Base-by-base conservation (phyloP, 2,329 filamentous ascomycete species). In the Colletotrichum abscissum region DNA sequence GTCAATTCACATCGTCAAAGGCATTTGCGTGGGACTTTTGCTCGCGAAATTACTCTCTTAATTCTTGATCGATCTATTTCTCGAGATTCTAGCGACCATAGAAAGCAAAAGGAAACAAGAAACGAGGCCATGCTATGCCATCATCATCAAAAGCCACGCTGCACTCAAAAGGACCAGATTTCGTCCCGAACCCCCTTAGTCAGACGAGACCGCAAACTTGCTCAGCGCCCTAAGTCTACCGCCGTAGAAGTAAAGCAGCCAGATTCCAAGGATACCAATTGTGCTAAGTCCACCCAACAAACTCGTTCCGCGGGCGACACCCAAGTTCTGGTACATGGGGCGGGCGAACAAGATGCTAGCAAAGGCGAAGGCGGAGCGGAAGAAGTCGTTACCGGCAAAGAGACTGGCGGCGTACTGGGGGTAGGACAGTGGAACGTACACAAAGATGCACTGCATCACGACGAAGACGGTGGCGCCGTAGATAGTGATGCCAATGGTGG, bases 301-400 rank as follows among this genome's bases (percentile, higher is more conserved):
- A 73, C 85, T 89, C 1, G 87, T 85, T 3, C 91, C 92, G 57
- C 81, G 84, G 5, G 85, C 89, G 33, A 93, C 87, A 16, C 90
- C 90, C 5, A 93, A 77, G 76, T 91, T 89, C 19, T 82, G 80
- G 69, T 88, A 93, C 67, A 93, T 83, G 6, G 91, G 90, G 59
- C 87, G 85, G 0, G 88, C 86, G 76, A 92, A 92, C 24, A 92
- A 81, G 58, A 93, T 86, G 30, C 88, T 88, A 0, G 86, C 90
- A 64, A 88, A 90, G 7, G 91, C 91, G 3, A 93, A 81, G 2
- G 89, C 86, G 35, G 85, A 87, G 54, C 89, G 85, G 80, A 88
- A 86, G 78, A 91, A 88, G 81, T 91, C 89, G 77, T 91, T 92
- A 6, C 85, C 89, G 1, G 90, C 89, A 77, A 92, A 91, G 26